These are phyloP conservation scores for Fraxinus quadrangulata DNA, from an alignment of 257 asterid genomes.

Conservation along the genomic window DNA sequence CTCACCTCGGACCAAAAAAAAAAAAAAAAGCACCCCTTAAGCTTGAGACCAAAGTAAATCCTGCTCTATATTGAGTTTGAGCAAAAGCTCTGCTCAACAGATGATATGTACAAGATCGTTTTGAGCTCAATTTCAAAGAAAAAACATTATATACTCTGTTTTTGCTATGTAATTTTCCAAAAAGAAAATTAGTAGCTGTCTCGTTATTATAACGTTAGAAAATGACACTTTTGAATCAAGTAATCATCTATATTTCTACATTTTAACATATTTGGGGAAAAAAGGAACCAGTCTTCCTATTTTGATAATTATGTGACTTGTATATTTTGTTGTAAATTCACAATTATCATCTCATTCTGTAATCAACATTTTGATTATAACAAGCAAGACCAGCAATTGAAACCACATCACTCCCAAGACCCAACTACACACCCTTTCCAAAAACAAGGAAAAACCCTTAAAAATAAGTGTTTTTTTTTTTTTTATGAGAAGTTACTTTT, in stretches of 20 bases:
- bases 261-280: too few species aligned
- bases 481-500: too few species aligned
- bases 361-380: background rate
- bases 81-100: background rate
- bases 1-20: background rate
- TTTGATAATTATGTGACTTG: background rate
- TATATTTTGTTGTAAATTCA: background rate
- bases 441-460: background rate
- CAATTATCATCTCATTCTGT: background rate
- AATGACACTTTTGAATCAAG: too few species aligned
- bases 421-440: background rate
- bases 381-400: background rate
- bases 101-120: background rate
- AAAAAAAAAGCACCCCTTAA: background rate
- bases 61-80: background rate
- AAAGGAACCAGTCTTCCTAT: background rate
- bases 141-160: background rate
- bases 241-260: too few species aligned
- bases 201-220: background rate
- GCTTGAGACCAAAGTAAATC: background rate
- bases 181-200: background rate
- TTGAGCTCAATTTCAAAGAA: background rate
- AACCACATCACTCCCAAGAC: background rate
- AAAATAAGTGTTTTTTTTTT: too few species aligned
- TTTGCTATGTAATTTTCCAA: too few species aligned